Base-by-base conservation (phyloP, 352 stramenopile species). In the Stephanocyclus meneghinianus region DNA sequence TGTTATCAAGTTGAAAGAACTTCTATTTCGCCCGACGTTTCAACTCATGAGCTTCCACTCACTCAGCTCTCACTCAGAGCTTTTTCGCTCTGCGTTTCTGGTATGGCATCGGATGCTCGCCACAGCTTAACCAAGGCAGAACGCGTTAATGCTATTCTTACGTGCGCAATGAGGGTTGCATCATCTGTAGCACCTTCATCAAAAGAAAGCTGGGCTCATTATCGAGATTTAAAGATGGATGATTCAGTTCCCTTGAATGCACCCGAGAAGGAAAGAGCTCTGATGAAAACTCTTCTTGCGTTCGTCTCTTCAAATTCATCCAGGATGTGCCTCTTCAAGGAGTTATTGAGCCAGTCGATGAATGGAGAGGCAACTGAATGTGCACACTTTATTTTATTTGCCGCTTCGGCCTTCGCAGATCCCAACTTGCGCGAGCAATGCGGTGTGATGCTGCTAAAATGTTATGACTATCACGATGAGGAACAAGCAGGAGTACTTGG, bases 61-160 rank as follows among this genome's bases (percentile, higher is more conserved):
- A 60, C 78, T 45, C 78, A 85, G 37, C 21, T 85, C 32, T 72
- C 78, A 6, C 50, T 85, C 18, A 72, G 78, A 60, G 74, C 73
- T 15, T 85, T 85, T 32, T 69, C 59, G 32, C 47, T 63, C 21
- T 85, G 78, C 42, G 57, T 82, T 4, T 48, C 47, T 44, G 73
- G 74, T 8, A 83, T 86, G 74, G 56, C 57, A 40, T 74, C 64
- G 21, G 26, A 76, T 13, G 47, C 65, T 59, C 29, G 71, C 45
- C 68, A 86, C 37, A 21, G 29, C 13, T 61, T 83, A 40, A 77
- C 73, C 6, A 83, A 64, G 50, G 74, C 67, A 29, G 7, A 48
- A 32, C 66, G 79, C 10, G 74, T 81, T 4, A 57, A 71, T 48
- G 67, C 61, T 21, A 44, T 85, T 37, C n/a, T 84, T 7, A 60